Base-by-base conservation (phyloP, 805 yeast species). In the Saccharomyces jurei region DNA sequence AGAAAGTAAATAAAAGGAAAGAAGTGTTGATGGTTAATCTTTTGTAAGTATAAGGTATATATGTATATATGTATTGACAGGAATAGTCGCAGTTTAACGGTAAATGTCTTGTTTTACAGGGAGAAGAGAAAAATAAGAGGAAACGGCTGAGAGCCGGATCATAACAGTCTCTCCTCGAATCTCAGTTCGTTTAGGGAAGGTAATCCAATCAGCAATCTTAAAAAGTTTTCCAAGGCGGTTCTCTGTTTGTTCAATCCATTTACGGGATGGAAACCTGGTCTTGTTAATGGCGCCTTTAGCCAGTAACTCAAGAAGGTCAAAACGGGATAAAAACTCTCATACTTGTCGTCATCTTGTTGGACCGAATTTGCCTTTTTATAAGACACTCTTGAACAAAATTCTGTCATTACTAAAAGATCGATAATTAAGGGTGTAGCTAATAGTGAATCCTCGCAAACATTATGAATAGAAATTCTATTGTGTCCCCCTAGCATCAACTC, bases 401-500 rank as follows among this genome's bases (percentile, higher is more conserved):
- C 98, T 55, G 96, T 76, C 81, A 91, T 86, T 49, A 91, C 86
- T 50, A 89, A 87, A 72, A 91, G 79, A 71, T 91, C 98, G 63
- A 91, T 86, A 71, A 91, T 92, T 71, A 91, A 79, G 50, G 98
- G 97, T 27, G 97, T 87, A 21, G 98, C 98, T 70, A 91, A 80
- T 65, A 91, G 77, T 2, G 97, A 90, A 72, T 91, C 98, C 74
- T 91, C 98, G 74, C 98, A 91, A 46, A 92, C 96, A 70, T 92
- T 91, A 75, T 91, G 96, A 68, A 92, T 86, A 50, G 95, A 84
- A 62, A 91, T 87, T 69, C 94, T 86, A 77, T 91, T 92, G 76
- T 91, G 97, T 48, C 98, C 98, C 58, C 98, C 98, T 64, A 91
- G 80, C 97, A 91, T 92, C 69, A 91, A 83, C 74, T 91, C 97